These are phyloP conservation scores for Agroathelia rolfsii DNA, from an alignment of 1,284 basidiomycete genomes.

Conservation along the genomic window DNA sequence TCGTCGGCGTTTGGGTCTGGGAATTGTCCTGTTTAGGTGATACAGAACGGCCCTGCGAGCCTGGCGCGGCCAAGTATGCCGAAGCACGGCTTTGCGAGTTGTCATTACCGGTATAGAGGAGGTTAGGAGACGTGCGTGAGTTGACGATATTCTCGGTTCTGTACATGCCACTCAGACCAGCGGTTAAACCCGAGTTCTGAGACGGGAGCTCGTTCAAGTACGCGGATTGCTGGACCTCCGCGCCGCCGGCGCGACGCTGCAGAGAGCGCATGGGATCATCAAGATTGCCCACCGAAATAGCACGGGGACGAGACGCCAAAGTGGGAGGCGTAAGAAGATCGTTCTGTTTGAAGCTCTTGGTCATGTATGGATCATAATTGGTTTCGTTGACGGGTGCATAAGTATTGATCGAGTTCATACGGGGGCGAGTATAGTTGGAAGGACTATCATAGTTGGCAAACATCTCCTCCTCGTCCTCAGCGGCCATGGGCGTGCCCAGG, in stretches of 20 bases:
- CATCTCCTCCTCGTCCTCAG: conserved; percentile 62
- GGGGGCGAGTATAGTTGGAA: conserved; percentile 38
- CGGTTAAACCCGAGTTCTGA: conserved; percentile 28
- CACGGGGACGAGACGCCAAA: conserved; percentile 62
- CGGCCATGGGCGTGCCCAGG: conserved; percentile 49
- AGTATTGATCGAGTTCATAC: conserved; percentile 51
- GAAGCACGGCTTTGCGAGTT: conserved; percentile 46
- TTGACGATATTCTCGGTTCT: conserved; percentile 53
- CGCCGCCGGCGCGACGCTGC: conserved; percentile 52
- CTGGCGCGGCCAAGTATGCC: conserved; percentile 57
- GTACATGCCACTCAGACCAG: conserved; percentile 44
- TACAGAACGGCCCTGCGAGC: conserved; percentile 54
- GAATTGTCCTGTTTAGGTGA: conserved; percentile 72
- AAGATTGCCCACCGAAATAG: conserved; percentile 84
- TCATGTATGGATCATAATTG: conserved; percentile 47
- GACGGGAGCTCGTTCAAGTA: conserved; percentile 48
- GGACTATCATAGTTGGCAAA: conserved; percentile 50
- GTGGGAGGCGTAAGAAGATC: conserved; percentile 52
- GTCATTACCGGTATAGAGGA: conserved; percentile 62
- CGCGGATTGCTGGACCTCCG: conserved; percentile 41
- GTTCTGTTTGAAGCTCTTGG: conserved; percentile 63
- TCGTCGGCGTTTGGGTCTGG: conserved; percentile 84
- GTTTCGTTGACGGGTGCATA: conserved; percentile 38
- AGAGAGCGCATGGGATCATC: conserved; percentile 63
- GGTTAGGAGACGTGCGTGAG: conserved; percentile 50